phyloP scores from a whole-genome alignment of 345 rosid species.

The Gynandropsis gynandra region DNA sequence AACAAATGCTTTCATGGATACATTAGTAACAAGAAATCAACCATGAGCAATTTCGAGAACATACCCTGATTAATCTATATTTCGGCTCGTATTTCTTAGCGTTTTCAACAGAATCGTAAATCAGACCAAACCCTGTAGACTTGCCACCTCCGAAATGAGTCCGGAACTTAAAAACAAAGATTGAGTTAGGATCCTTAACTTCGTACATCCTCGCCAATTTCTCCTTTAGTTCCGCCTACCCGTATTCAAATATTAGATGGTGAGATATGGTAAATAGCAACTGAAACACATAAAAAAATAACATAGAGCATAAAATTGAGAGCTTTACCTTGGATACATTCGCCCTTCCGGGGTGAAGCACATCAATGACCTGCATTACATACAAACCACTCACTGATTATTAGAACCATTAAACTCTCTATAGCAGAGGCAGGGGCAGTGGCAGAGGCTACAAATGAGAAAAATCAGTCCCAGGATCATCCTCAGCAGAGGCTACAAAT shows the following conservation, averaged over 20 bases:
- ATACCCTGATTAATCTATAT: constrained; percentile 95
- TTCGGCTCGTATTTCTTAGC: constrained; percentile 97
- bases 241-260: not conserved
- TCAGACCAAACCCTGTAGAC: constrained; percentile 94
- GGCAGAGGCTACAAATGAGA: no score
- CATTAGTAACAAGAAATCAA: not conserved
- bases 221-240: constrained; percentile 80
- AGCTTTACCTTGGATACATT: constrained; percentile 80
- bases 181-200: constrained; percentile 81
- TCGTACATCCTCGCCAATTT: constrained; percentile 76
- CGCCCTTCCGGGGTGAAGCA: constrained; percentile 88
- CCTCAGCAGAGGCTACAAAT: no score
- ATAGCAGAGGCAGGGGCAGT: no score
- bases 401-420: no score
- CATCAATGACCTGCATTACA: constrained; percentile 67
- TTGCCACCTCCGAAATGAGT: constrained; percentile 99
- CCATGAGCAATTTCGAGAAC: not conserved
- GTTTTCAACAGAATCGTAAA: constrained; percentile 74
- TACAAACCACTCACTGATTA: no score
- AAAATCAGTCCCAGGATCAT: no score
- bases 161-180: constrained; percentile 93
- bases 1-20: no score
- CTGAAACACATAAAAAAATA: not conserved
- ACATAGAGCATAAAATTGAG: not conserved
- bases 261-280: not conserved